Conservation (phyloP, 2,329 filamentous ascomycete species). For the Purpureocillium lavendulum region DNA sequence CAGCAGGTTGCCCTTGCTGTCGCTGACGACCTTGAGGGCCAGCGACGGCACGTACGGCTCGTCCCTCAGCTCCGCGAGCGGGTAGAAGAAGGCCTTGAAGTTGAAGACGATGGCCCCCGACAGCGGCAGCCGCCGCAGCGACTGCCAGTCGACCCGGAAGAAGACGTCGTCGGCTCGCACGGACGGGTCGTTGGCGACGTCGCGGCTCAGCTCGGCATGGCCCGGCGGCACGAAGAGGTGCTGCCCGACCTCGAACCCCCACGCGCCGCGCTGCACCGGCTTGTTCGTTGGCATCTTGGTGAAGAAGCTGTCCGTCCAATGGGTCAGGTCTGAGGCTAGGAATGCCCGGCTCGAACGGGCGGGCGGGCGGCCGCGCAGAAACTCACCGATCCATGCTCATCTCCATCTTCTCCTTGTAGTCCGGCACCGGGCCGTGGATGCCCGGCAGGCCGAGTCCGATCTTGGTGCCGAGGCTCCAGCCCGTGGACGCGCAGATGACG, state of each 20-base stretch:
- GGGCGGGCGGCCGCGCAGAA: not conserved
- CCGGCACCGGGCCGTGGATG: slow-evolving; percentile 69
- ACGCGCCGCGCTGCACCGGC: slow-evolving; percentile 76
- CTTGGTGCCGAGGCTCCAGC: slow-evolving; percentile 71
- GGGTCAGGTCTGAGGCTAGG: no score
- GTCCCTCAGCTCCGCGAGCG: slow-evolving; percentile 56
- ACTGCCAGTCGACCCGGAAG: slow-evolving; percentile 83
- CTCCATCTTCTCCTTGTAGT: slow-evolving; percentile 82
- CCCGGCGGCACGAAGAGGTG: slow-evolving; percentile 69
- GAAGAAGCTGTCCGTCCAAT: slow-evolving; percentile 53
- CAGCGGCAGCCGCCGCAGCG: slow-evolving; percentile 67
- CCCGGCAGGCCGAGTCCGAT: slow-evolving; percentile 60
- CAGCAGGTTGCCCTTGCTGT: slow-evolving; percentile 59
- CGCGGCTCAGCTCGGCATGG: slow-evolving; percentile 53
- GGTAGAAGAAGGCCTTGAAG: slow-evolving; percentile 81
- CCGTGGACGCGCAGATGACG: slow-evolving; percentile 68
- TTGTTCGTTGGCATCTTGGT: slow-evolving; percentile 65
- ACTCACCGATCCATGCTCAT: slow-evolving; percentile 75
- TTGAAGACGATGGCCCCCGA: slow-evolving; percentile 75
- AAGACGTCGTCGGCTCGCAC: slow-evolving; percentile 52
- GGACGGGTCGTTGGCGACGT: slow-evolving; percentile 46
- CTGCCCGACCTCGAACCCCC: slow-evolving; percentile 69
- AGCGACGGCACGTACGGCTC: slow-evolving; percentile 68
- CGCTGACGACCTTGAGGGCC: slow-evolving; percentile 57
- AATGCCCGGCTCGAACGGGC: no score